Percentiles rank a stretch among this genome's conserved stretches.
Conservation (phyloP, 495 filamentous ascomycete genomes). For the Friedmanniomyces simplex region DNA sequence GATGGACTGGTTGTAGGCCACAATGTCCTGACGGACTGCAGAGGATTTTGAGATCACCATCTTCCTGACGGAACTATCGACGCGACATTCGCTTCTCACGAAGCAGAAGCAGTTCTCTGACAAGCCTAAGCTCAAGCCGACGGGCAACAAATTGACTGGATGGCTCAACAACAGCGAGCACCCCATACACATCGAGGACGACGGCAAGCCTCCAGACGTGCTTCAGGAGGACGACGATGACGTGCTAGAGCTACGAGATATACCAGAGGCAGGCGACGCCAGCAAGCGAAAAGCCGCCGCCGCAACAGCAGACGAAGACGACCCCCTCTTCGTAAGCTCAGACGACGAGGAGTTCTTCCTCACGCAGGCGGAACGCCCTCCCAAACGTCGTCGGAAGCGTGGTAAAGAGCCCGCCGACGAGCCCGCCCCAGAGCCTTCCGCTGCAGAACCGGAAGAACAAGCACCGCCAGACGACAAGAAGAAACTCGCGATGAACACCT, state of each 20-base stretch:
- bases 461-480: conserved; percentile 70
- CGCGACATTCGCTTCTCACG: conserved; percentile 75
- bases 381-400: conserved; percentile 14
- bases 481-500: conserved; percentile 70
- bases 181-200: conserved; percentile 28
- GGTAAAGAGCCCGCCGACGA: not conserved
- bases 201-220: conserved; percentile 34
- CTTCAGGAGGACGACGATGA: conserved; percentile 35
- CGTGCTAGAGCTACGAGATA: conserved; percentile 20
- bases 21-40: conserved; percentile 28
- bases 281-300: conserved; percentile 8
- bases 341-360: conserved; percentile 19
- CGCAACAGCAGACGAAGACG: conserved; percentile 12
- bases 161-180: conserved; percentile 39
- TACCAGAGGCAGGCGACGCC: conserved; percentile 22
- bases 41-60: conserved; percentile 93
- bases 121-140: conserved; percentile 44
- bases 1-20: not conserved
- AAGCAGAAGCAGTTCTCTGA: conserved; percentile 65
- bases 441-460: conserved; percentile 14
- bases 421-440: not conserved
- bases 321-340: conserved; percentile 23
- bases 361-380: conserved; percentile 8
- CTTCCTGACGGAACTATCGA: conserved; percentile 79
- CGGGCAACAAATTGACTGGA: conserved; percentile 47